Evolutionary conservation across 345 rosid genomes (phyloP).

Genomic region (Acer saccharum): DNA sequence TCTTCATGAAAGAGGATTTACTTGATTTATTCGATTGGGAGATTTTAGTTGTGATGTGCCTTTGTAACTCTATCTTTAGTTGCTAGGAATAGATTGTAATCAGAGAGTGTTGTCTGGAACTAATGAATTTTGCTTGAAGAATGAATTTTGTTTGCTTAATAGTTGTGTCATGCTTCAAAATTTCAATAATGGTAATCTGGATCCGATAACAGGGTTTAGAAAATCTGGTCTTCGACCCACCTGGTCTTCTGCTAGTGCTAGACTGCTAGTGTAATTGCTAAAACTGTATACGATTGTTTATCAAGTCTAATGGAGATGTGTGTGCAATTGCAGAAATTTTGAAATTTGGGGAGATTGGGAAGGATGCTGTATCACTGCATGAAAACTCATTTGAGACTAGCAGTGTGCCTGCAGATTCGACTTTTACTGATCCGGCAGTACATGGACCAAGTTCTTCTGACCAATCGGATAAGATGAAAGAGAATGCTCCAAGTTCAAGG

Average conservation of each 20-base stretch:
- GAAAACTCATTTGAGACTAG: slow-evolving; percentile 26
- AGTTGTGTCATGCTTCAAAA: not conserved
- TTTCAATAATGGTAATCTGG: not conserved
- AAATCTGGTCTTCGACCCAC: not conserved
- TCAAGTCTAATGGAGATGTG: slow-evolving; percentile 12
- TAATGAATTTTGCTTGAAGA: not conserved
- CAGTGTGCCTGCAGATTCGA: slow-evolving; percentile 31
- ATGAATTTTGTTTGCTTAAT: not conserved
- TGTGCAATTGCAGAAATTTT: slow-evolving; percentile 46
- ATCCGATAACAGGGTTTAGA: not conserved
- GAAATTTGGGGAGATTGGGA: slow-evolving; percentile 59
- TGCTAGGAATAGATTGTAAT: not conserved
- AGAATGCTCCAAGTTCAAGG: slow-evolving; percentile 30
- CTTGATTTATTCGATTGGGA: not conserved
- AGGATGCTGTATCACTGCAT: slow-evolving; percentile 33
- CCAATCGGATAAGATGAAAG: slow-evolving; percentile 33
- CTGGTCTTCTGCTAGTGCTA: not conserved
- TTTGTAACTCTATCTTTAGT: not conserved
- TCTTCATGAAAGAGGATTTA: not conserved
- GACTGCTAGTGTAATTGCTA: not conserved
- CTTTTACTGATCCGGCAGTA: slow-evolving; percentile 23
- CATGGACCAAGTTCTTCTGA: slow-evolving; percentile 43
- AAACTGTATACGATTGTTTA: not conserved
- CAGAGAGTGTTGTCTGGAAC: not conserved
- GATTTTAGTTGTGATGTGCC: not conserved